Evolutionary conservation across 1,284 basidiomycete species (phyloP).

Genomic region (Irpex sp.): DNA sequence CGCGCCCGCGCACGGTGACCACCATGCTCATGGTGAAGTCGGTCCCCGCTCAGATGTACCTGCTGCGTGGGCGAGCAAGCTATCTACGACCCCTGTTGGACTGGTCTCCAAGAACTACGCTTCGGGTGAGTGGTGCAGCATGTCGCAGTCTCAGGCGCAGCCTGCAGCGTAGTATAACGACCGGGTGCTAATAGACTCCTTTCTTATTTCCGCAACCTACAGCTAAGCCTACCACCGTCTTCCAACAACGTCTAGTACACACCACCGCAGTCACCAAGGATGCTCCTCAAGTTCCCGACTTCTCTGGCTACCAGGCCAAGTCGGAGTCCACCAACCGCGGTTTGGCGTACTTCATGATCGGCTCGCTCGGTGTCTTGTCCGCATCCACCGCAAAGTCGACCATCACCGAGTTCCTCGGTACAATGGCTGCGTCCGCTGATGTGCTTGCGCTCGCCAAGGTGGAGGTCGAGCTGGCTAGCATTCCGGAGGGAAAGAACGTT

Average conservation of each 20-base stretch:
- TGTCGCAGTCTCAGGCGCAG: background rate
- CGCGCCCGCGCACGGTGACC: conserved; percentile 54
- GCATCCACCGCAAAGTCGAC: conserved; percentile 94
- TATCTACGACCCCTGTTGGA: conserved; percentile 43
- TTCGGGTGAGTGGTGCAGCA: conserved; percentile 55
- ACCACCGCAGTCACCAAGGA: conserved; percentile 64
- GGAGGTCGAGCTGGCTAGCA: conserved; percentile 87
- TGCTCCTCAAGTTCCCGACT: conserved; percentile 85
- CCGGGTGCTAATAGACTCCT: background rate
- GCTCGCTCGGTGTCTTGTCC: conserved; percentile 90
- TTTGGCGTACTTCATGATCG: conserved; percentile 97
- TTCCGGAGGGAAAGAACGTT: conserved; percentile 98
- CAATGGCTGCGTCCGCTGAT: conserved; percentile 97
- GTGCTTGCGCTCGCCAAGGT: conserved; percentile 98
- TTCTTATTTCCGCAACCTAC: conserved; percentile 8
- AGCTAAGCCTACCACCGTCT: conserved; percentile 49
- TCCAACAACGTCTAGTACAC: conserved; percentile 72
- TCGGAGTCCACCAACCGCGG: conserved; percentile 75
- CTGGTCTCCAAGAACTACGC: conserved; percentile 64
- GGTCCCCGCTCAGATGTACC: conserved; percentile 65
- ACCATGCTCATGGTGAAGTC: conserved; percentile 53
- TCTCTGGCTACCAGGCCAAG: conserved; percentile 77
- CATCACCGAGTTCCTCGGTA: conserved; percentile 92
- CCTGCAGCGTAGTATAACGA: background rate
- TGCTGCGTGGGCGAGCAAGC: conserved; percentile 56